Percentiles rank a stretch among this genome's conserved stretches.
phyloP scores from a whole-genome alignment of 345 rosid species.

The Euphorbia lathyris region DNA sequence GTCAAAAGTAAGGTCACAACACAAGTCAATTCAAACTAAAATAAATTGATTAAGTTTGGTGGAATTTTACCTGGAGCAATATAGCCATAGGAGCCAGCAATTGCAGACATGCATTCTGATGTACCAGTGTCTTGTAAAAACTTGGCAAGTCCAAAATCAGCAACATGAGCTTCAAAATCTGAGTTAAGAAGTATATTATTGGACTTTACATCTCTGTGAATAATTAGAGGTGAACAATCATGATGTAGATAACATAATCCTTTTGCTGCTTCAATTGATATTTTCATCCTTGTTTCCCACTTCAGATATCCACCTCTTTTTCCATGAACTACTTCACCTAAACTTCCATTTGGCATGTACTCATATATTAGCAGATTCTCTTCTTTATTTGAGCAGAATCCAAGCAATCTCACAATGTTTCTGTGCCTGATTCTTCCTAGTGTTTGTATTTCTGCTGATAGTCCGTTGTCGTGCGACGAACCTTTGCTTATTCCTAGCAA shows the following conservation, averaged over 20 bases:
- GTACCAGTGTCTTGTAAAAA: constrained; percentile 52
- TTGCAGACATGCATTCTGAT: constrained; percentile 71
- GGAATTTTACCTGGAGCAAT: constrained; percentile 58
- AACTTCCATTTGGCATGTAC: constrained; percentile 69
- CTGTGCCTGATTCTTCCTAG: constrained; percentile 67
- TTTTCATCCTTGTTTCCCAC: constrained; percentile 61
- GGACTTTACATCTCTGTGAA: constrained; percentile 75
- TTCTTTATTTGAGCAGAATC: constrained; percentile 62
- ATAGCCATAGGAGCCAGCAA: constrained; percentile 75
- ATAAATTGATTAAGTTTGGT: too few species aligned
- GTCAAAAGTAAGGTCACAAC: background rate
- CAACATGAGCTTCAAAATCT: constrained; percentile 68
- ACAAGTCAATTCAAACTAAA: background rate
- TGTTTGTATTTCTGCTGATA: constrained; percentile 62
- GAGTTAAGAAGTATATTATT: constrained; percentile 62
- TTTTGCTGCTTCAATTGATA: constrained; percentile 66
- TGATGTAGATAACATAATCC: constrained; percentile 77
- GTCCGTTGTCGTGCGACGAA: constrained; percentile 52
- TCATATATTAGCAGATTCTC: constrained; percentile 60
- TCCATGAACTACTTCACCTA: constrained; percentile 62
- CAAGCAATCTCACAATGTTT: constrained; percentile 61
- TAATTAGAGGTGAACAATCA: constrained; percentile 62
- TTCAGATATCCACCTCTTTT: constrained; percentile 49
- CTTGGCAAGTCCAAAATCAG: constrained; percentile 73
- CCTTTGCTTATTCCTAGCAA: constrained; percentile 43